Evolutionary conservation across 139 green algal genomes (phyloP).

Genomic region (Auxenochlorella protothecoides): DNA sequence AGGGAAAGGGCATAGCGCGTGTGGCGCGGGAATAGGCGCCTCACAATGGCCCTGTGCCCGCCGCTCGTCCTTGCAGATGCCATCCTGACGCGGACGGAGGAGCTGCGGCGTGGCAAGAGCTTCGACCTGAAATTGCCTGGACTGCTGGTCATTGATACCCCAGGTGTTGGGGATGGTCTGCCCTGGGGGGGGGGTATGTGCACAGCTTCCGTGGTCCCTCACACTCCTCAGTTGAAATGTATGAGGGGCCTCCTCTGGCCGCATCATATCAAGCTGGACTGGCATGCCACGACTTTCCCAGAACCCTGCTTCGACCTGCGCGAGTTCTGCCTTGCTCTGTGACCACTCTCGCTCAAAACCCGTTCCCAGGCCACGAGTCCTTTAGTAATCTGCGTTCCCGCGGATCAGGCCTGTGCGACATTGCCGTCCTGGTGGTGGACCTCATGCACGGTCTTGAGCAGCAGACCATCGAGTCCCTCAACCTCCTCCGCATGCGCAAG

Average conservation of each 20-base stretch:
- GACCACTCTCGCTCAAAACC: too few species aligned
- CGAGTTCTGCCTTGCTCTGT: too few species aligned
- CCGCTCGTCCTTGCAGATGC: constrained; percentile 28
- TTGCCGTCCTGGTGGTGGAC: constrained; percentile 96
- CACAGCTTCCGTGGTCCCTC: too few species aligned
- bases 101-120: constrained; percentile 38
- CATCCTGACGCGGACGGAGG: constrained; percentile 68
- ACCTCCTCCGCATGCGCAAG: constrained; percentile 91
- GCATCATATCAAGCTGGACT: too few species aligned
- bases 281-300: too few species aligned
- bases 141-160: constrained; percentile 98
- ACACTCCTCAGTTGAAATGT: too few species aligned
- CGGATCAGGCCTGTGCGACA: constrained; percentile 90
- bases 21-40: too few species aligned
- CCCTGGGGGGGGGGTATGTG: neutral
- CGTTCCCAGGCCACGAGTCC: constrained; percentile 12
- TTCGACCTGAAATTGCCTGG: constrained; percentile 82
- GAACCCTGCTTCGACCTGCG: too few species aligned
- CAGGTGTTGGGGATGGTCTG: constrained; percentile 33
- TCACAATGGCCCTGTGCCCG: too few species aligned
- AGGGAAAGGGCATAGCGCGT: too few species aligned
- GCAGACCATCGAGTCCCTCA: constrained; percentile 97
- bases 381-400: constrained; percentile 83
- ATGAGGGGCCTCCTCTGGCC: too few species aligned
- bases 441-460: constrained; percentile 97